These are phyloP conservation scores for Hypsizygus marmoreus DNA, from an alignment of 768 basidiomycete species.

Conservation along the genomic window DNA sequence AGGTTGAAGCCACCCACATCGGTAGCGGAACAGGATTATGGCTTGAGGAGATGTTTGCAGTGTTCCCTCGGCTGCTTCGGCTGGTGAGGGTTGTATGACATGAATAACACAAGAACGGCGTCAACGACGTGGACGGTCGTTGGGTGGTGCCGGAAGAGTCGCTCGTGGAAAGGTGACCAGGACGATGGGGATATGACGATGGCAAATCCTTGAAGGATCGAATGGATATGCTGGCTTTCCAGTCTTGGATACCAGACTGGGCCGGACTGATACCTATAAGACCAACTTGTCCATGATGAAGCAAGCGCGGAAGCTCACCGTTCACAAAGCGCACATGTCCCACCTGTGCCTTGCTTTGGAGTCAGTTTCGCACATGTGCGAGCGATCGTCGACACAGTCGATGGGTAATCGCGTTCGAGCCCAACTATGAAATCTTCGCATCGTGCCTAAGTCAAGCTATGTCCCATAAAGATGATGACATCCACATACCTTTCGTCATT, in stretches of 20 bases:
- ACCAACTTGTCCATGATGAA: not conserved
- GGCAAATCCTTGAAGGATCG: conserved; percentile 45
- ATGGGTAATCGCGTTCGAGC: conserved; percentile 81
- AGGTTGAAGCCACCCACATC: conserved; percentile 32
- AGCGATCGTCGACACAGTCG: conserved; percentile 82
- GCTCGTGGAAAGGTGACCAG: conserved; percentile 11
- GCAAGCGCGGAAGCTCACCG: conserved; percentile 42
- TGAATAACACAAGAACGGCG: conserved; percentile 51
- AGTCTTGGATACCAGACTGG: conserved; percentile 65
- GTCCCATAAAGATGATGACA: not conserved
- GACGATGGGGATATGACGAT: conserved; percentile 27
- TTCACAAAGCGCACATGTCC: conserved; percentile 63
- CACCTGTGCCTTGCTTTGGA: conserved; percentile 56
- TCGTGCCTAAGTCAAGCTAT: conserved; percentile 1
- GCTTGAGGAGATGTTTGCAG: conserved; percentile 5
- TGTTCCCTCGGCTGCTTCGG: conserved; percentile 44
- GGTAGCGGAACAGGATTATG: conserved; percentile 30
- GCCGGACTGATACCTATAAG: conserved; percentile 47
- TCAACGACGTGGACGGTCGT: conserved; percentile 26
- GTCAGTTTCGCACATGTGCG: conserved; percentile 79
- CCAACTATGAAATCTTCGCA: conserved; percentile 74
- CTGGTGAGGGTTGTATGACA: conserved; percentile 62
- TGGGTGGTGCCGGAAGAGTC: not conserved
- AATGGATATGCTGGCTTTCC: conserved; percentile 77
- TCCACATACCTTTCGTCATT: conserved; percentile 71